Evolutionary conservation across 768 basidiomycete species (phyloP).

Genomic region (Dentipellis sp.): DNA sequence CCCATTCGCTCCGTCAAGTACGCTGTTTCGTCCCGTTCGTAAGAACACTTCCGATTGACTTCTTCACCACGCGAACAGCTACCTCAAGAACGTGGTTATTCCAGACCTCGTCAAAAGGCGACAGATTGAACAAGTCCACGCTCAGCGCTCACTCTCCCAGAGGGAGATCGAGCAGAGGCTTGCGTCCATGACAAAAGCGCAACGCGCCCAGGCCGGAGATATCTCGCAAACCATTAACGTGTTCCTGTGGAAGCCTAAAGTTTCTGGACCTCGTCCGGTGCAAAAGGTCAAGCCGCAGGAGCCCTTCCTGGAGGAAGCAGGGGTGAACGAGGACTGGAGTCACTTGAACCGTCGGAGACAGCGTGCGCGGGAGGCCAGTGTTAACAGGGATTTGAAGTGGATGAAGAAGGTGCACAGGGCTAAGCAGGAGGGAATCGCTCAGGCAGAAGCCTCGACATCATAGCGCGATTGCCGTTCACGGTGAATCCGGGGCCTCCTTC

Average conservation of each 20-base stretch:
- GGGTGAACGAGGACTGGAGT: constrained; percentile 39
- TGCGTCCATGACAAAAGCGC: constrained; percentile 16
- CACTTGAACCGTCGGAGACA: constrained; percentile 51
- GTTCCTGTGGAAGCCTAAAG: constrained; percentile 32
- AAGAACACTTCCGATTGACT: not conserved
- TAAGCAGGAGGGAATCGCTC: constrained; percentile 1
- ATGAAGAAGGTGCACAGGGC: constrained; percentile 26
- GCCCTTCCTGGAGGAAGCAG: constrained; percentile 31
- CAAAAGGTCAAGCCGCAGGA: constrained; percentile 3
- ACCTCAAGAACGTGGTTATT: constrained; percentile 45
- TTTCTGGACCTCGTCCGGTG: not conserved
- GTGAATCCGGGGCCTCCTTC: no score
- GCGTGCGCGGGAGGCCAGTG: constrained; percentile 35
- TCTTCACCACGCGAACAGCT: constrained; percentile 26
- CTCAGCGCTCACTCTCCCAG: constrained; percentile 21
- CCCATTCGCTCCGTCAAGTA: constrained; percentile 48
- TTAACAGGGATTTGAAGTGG: constrained; percentile 32
- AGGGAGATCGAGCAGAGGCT: constrained; percentile 19
- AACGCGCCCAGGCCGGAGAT: constrained; percentile 10
- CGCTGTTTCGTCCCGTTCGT: constrained; percentile 8
- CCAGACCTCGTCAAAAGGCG: constrained; percentile 32
- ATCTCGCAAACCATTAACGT: constrained; percentile 17
- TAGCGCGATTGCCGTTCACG: not conserved
- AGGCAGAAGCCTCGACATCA: not conserved
- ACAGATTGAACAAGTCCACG: constrained; percentile 34